Base-by-base conservation (phyloP, 257 asterid genomes). In the Linderniella brevidens region DNA sequence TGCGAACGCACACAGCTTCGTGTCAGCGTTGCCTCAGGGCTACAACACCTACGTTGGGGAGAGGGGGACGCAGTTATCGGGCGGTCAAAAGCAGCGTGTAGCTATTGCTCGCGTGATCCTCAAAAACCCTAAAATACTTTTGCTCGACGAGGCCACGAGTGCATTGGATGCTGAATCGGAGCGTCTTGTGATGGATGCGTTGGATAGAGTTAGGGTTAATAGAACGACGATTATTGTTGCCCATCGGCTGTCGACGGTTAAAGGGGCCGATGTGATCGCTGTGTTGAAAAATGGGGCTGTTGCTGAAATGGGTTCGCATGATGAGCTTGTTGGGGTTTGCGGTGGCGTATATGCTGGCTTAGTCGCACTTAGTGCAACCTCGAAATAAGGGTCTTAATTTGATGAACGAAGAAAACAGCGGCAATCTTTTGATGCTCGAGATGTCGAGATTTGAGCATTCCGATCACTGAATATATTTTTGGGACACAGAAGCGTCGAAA, bases 141-240 rank as follows among this genome's bases (percentile, higher is more conserved):
- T 76, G 35, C 58, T 76, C 5, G 80, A 76, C 0, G 78, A 76
- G 59, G 78, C 75, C 0, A 75, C 80, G 3, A 75, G 84, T 15
- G 84, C 80, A 1, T 35, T 72, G 1, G 84, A 72, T 46, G 64
- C 66, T 0, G 75, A 72, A 46, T 76, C 80, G 0, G 80, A 75
- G n/a, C 53, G 55, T 12, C 14, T 65, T 1, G 76, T 71, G 18
- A 74, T 66, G 57, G 73, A 60, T 0, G 66, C 78, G n/a, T 58
- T 74, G 8, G 73, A 67, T n/a, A 35, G 56, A 3, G 66, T 74
- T 11, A 63, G 65, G 57, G 58, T 49, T 13, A 42, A 57, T 4
- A 42, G 72, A 19, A 74, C 81, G 0, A 64, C 72, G 0, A 25
- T 64, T 0, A 53, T 70, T 0, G 68, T 64, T 1, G 81, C 81